Conservation (phyloP, 2,329 filamentous ascomycete species). For the Penicillium capsulatum region DNA sequence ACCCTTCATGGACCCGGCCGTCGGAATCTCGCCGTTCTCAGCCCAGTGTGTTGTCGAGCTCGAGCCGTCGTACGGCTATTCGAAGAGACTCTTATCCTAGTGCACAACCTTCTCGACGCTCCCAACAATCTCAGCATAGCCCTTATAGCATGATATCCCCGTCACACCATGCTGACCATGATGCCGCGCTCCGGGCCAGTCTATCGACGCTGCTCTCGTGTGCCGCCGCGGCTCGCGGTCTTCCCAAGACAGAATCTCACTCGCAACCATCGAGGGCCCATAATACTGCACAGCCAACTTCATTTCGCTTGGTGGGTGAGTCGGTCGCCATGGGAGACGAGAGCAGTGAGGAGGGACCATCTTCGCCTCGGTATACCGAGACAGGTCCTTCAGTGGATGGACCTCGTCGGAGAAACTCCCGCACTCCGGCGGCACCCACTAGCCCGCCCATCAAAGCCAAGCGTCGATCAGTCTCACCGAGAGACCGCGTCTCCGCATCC, state of each 20-base stretch:
- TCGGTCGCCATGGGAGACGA: slow-evolving; percentile 53
- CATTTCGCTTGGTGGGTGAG: slow-evolving; percentile 58
- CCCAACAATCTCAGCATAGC: slow-evolving; percentile 45
- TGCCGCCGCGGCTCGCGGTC: slow-evolving; percentile 78
- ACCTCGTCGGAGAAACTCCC: slow-evolving; percentile 23
- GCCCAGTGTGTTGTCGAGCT: slow-evolving; percentile 42
- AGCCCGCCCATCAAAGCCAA: slow-evolving; percentile 25
- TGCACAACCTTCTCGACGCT: slow-evolving; percentile 32
- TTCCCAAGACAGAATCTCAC: slow-evolving; percentile 58
- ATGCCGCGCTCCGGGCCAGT: slow-evolving; percentile 85
- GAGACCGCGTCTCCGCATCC: slow-evolving; percentile 33
- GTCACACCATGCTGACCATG: slow-evolving; percentile 78
- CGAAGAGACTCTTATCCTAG: slow-evolving; percentile 40
- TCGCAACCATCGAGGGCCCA: slow-evolving; percentile 25
- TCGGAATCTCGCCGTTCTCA: slow-evolving; percentile 50
- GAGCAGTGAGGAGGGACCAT: slow-evolving; percentile 20
- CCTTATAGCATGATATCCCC: slow-evolving; percentile 68
- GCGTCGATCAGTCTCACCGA: slow-evolving; percentile 36
- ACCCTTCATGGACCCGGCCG: slow-evolving; percentile 33
- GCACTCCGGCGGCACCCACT: slow-evolving; percentile 17
- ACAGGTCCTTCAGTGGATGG: slow-evolving; percentile 18
- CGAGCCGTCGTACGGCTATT: slow-evolving; percentile 31
- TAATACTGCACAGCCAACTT: slow-evolving; percentile 43
- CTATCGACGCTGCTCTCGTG: slow-evolving; percentile 95
- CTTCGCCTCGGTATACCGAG: slow-evolving; percentile 17